Percentiles rank a stretch among this genome's conserved stretches.
These are phyloP conservation scores for Globisporangium viniferum DNA, from an alignment of 352 stramenopile species.

Conservation along the genomic window DNA sequence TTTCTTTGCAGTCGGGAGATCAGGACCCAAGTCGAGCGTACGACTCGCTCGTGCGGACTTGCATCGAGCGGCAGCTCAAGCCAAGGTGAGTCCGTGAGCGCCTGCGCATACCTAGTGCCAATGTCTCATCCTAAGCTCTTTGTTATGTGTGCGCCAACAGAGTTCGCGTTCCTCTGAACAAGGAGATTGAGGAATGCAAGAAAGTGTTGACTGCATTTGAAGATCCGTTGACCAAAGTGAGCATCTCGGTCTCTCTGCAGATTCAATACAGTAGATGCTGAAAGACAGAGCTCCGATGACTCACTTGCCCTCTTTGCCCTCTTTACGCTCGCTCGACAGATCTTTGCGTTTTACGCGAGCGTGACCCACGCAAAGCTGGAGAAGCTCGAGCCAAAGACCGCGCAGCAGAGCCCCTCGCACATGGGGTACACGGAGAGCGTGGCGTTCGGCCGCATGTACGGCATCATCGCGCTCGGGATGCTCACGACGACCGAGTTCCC, in stretches of 20 bases:
- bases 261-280: too few relatives aligned
- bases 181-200: constrained; percentile 68
- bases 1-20: constrained; percentile 41
- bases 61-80: constrained; percentile 68
- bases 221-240: constrained; percentile 54
- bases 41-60: constrained; percentile 61
- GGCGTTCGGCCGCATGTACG: constrained; percentile 68
- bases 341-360: constrained; percentile 57
- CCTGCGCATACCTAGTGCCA: neutral
- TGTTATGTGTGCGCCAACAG: constrained; percentile 14
- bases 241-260: neutral
- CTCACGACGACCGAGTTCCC: constrained; percentile 79
- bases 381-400: constrained; percentile 61
- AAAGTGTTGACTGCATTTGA: constrained; percentile 58
- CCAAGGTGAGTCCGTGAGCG: constrained; percentile 18
- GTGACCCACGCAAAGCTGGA: constrained; percentile 53
- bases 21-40: constrained; percentile 47
- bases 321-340: constrained; percentile 17
- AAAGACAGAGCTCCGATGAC: too few relatives aligned
- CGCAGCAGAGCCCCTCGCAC: constrained; percentile 38
- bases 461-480: constrained; percentile 70
- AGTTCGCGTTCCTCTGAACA: constrained; percentile 33
- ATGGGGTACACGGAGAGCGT: constrained; percentile 72
- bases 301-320: neutral
- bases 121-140: too few relatives aligned